These are phyloP conservation scores for Pseudozyma sp. DNA, from an alignment of 1,284 basidiomycete genomes.

Conservation along the genomic window DNA sequence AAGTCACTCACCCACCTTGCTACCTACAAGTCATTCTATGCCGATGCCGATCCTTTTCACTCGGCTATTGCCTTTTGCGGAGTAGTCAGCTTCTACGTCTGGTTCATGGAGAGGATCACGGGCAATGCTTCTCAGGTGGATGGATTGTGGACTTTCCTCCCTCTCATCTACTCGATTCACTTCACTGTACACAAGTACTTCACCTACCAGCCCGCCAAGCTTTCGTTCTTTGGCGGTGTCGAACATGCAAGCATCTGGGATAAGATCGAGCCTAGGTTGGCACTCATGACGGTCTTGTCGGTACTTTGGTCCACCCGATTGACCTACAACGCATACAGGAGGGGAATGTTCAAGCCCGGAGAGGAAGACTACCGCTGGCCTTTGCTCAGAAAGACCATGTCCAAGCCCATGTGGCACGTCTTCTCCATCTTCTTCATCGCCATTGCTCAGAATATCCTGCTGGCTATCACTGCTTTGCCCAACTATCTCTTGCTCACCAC, in stretches of 20 bases:
- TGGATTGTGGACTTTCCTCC: constrained; percentile 64
- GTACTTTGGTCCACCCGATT: constrained; percentile 73
- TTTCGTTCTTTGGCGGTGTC: constrained; percentile 36
- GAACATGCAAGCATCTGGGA: constrained; percentile 41
- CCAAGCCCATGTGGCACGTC: constrained; percentile 80
- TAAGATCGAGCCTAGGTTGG: constrained; percentile 66
- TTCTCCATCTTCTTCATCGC: constrained; percentile 85
- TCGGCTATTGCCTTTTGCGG: constrained; percentile 56
- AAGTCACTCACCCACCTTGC: constrained; percentile 34
- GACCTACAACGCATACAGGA: constrained; percentile 83
- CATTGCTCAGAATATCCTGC: constrained; percentile 81
- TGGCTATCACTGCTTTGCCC: constrained; percentile 73
- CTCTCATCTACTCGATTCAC: constrained; percentile 61
- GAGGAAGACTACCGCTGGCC: constrained; percentile 95
- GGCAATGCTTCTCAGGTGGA: constrained; percentile 66
- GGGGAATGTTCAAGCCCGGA: constrained; percentile 80
- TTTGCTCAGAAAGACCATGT: constrained; percentile 78
- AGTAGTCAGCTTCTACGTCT: constrained; percentile 53
- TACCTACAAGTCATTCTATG: constrained; percentile 53
- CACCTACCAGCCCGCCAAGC: constrained; percentile 45
- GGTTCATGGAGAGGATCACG: constrained; percentile 60
- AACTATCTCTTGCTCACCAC: constrained; percentile 73
- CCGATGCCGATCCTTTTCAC: constrained; percentile 57
- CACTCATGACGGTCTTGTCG: constrained; percentile 68
- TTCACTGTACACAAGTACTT: constrained; percentile 61